Conservation (phyloP, 208 protist genomes). For the Leishmania mexicana region DNA sequence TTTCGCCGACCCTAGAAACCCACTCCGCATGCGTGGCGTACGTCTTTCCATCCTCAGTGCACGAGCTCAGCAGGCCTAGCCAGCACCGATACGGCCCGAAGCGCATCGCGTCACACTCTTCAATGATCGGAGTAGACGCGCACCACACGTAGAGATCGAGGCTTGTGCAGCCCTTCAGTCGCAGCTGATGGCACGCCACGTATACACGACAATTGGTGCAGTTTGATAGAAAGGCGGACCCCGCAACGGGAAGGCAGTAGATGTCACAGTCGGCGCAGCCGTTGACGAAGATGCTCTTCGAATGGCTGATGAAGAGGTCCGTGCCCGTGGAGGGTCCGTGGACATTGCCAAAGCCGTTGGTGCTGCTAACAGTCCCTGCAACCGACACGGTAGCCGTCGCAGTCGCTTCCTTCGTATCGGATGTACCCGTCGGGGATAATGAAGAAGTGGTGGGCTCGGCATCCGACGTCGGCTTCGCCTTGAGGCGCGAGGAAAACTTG, state of each 20-base stretch:
- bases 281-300: constrained; percentile 64
- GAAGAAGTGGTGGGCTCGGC: background rate
- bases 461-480: constrained; percentile 14
- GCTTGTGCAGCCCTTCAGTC: constrained; percentile 73
- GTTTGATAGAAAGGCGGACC: constrained; percentile 79
- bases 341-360: constrained; percentile 29
- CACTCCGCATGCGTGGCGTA: constrained; percentile 61
- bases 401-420: background rate
- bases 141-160: constrained; percentile 84
- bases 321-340: constrained; percentile 39
- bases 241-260: constrained; percentile 66
- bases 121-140: constrained; percentile 84
- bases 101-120: constrained; percentile 62
- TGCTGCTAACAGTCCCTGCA: constrained; percentile 1
- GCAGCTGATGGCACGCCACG: constrained; percentile 85
- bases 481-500: constrained; percentile 56
- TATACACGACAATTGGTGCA: constrained; percentile 73
- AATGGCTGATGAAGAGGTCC: constrained; percentile 45
- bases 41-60: constrained; percentile 15
- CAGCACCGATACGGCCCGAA: constrained; percentile 85
- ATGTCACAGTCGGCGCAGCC: constrained; percentile 58
- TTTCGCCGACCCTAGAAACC: constrained; percentile 64
- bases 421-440: background rate
- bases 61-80: constrained; percentile 57
- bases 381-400: background rate